A percentile compares a stretch with the other conserved stretches of the same genome.
These are phyloP conservation scores for Emergomyces pasteurianus DNA, from an alignment of 2,329 filamentous ascomycete species.

Conservation along the genomic window DNA sequence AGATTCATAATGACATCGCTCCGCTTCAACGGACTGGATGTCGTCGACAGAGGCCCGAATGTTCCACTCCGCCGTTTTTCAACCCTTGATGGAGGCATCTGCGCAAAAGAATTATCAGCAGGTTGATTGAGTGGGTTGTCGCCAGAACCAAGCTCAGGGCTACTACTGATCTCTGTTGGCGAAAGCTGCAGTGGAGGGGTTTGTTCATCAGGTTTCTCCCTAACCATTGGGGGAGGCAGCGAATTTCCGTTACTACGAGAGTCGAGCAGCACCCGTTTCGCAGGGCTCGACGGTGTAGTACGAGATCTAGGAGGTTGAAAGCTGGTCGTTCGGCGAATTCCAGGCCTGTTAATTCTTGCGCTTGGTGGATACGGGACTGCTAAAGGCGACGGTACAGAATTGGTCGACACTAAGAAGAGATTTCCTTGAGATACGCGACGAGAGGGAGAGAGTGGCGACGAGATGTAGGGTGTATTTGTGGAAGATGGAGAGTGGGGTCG, in stretches of 20 bases:
- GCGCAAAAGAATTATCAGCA: background rate
- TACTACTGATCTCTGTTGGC: conserved; percentile 3
- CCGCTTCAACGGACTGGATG: conserved; percentile 78
- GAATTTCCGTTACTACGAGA: conserved; percentile 61
- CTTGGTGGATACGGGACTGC: conserved; percentile 55
- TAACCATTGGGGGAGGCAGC: conserved; percentile 33
- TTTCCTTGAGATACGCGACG: conserved; percentile 40
- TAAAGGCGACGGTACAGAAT: conserved; percentile 40
- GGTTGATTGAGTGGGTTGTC: conserved; percentile 23
- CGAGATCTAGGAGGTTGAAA: conserved; percentile 41
- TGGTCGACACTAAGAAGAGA: conserved; percentile 38
- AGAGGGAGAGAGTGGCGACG: conserved; percentile 48
- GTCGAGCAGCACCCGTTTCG: conserved; percentile 62
- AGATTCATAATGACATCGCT: conserved; percentile 83
- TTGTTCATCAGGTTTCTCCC: conserved; percentile 10
- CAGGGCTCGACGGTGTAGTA: conserved; percentile 67
- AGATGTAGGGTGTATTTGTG: conserved; percentile 35
- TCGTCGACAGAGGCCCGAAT: conserved; percentile 41
- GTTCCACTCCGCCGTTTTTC: conserved; percentile 39
- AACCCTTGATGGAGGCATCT: conserved; percentile 28
- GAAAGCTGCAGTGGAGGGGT: background rate
- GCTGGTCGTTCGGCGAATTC: conserved; percentile 28
- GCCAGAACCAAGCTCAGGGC: background rate
- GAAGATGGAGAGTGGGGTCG: conserved; percentile 40
- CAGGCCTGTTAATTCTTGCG: conserved; percentile 45